These are phyloP conservation scores for Salicornia ramosissima DNA, from an alignment of 148 eudicot genomes.

Conservation along the genomic window DNA sequence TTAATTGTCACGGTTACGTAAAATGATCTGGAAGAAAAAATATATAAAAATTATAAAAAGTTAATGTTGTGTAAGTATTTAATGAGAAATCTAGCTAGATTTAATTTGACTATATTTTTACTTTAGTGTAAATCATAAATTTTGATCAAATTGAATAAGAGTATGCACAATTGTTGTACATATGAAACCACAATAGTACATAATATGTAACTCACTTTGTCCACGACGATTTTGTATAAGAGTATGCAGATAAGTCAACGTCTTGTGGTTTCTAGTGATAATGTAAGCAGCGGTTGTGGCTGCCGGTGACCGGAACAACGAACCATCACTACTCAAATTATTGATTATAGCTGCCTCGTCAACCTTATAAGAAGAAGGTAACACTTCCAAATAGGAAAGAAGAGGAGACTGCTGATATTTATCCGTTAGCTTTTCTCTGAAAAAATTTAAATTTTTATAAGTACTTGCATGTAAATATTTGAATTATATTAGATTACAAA, in stretches of 20 bases:
- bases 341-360: conserved; percentile 14
- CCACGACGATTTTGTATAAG: conserved; percentile 19
- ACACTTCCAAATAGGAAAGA: conserved; percentile 26
- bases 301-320: conserved; percentile 39
- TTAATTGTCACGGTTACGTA: no score
- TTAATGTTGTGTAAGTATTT: no score
- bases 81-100: no score
- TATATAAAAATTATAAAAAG: no score
- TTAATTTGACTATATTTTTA: no score
- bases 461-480: no score
- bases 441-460: background rate
- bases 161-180: no score
- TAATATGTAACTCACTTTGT: conserved; percentile 29
- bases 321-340: conserved; percentile 33
- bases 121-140: no score
- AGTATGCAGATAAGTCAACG: conserved; percentile 23
- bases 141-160: no score
- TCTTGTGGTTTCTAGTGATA: conserved; percentile 22
- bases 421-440: conserved; percentile 8
- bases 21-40: no score
- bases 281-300: conserved; percentile 40
- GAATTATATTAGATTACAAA: no score
- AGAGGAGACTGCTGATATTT: conserved; percentile 22
- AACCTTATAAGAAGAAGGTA: conserved; percentile 15
- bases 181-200: no score